phyloP scores from a whole-genome alignment of 164 flowering plant genomes.

The Saururus chinensis region DNA sequence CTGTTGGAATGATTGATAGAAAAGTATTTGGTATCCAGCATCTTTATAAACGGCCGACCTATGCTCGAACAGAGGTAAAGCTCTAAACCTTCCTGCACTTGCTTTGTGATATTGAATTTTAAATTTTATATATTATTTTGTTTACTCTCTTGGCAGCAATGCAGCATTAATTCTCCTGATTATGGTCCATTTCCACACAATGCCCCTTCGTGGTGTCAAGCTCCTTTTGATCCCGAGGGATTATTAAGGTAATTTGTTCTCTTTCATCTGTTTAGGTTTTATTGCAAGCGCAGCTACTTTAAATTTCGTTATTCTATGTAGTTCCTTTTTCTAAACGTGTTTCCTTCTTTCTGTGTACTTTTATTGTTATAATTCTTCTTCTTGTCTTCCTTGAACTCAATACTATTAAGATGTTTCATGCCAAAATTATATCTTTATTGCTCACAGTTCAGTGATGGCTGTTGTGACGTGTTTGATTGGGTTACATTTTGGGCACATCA shows the following conservation, averaged over 20 bases:
- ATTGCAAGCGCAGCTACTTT: too few relatives aligned
- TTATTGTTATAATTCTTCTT: background rate
- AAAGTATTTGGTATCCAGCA: slow-evolving; percentile 53
- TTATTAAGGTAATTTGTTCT: slow-evolving; percentile 39
- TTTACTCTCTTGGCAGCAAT: slow-evolving; percentile 28
- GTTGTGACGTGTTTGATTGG: slow-evolving; percentile 70
- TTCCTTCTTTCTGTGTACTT: background rate
- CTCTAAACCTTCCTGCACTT: background rate
- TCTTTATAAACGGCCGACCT: slow-evolving; percentile 46
- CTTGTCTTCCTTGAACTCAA: background rate
- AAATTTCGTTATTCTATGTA: background rate
- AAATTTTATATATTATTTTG: too few relatives aligned
- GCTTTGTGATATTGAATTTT: background rate
- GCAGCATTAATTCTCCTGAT: slow-evolving; percentile 65
- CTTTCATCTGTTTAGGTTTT: background rate
- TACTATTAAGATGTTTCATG: background rate
- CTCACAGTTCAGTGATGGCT: slow-evolving; percentile 62
- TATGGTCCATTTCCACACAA: slow-evolving; percentile 59
- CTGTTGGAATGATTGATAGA: slow-evolving; percentile 76
- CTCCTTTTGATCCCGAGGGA: slow-evolving; percentile 92
- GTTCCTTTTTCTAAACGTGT: slow-evolving; percentile 1
- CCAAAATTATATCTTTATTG: background rate
- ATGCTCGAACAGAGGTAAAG: slow-evolving; percentile 47
- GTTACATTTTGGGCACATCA: slow-evolving; percentile 63
- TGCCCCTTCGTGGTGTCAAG: slow-evolving; percentile 90